phyloP scores from a whole-genome alignment of 2,329 filamentous ascomycete genomes.

The Emergomyces africanus region DNA sequence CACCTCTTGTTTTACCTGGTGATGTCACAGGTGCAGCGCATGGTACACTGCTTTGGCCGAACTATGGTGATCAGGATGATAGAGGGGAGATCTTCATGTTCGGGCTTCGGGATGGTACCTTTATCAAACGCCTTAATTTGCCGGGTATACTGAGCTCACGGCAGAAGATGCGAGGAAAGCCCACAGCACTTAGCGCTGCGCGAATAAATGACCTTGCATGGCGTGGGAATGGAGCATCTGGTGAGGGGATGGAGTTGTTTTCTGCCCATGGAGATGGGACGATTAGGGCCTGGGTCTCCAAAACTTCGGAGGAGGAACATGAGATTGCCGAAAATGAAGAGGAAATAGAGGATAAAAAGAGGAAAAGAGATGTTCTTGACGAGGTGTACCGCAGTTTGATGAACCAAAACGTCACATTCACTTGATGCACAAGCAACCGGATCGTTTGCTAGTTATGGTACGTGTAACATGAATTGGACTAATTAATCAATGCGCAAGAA shows the following conservation, averaged over 20 bases:
- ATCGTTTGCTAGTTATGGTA: neutral
- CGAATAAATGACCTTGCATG: constrained; percentile 66
- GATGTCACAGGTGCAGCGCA: constrained; percentile 43
- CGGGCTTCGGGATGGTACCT: constrained; percentile 62
- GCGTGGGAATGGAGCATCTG: constrained; percentile 49
- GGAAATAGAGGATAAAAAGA: constrained; percentile 41
- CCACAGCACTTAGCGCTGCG: constrained; percentile 39
- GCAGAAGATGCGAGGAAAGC: constrained; percentile 26
- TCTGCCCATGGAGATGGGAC: constrained; percentile 75
- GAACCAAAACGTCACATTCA: constrained; percentile 55
- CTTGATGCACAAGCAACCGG: neutral
- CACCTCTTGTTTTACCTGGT: constrained; percentile 51
- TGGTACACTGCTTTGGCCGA: constrained; percentile 68
- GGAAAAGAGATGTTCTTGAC: constrained; percentile 67
- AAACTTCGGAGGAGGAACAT: constrained; percentile 39
- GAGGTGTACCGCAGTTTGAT: constrained; percentile 69
- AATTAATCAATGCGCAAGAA: neutral
- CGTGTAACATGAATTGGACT: neutral
- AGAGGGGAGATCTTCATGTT: constrained; percentile 61
- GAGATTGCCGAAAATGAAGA: constrained; percentile 33
- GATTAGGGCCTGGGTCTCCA: constrained; percentile 66
- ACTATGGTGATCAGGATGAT: constrained; percentile 54
- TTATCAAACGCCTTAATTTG: constrained; percentile 58
- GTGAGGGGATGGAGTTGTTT: constrained; percentile 55
- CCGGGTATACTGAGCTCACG: constrained; percentile 37